Evolutionary conservation across 2,329 filamentous ascomycete species (phyloP).

Genomic region (Dryadomyces quercivorus): DNA sequence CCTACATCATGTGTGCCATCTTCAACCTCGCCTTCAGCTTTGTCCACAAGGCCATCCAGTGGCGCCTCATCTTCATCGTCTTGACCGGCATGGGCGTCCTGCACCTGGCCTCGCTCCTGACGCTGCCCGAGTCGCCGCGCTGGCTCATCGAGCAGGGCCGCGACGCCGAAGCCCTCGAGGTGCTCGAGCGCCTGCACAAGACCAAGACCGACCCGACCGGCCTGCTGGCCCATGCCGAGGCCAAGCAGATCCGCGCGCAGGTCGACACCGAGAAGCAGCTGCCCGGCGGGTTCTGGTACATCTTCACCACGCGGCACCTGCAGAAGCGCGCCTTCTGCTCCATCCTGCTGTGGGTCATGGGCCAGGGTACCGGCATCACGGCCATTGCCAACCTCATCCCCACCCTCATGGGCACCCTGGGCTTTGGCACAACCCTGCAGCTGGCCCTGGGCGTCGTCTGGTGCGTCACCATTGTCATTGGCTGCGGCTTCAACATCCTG

Average conservation of each 20-base stretch:
- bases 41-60: background rate
- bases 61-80: background rate
- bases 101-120: background rate
- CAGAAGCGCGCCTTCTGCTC: constrained; percentile 1
- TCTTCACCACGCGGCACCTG: background rate
- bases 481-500: background rate
- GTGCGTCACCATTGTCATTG: background rate
- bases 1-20: background rate
- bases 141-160: background rate
- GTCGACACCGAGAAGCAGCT: background rate
- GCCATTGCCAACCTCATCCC: background rate
- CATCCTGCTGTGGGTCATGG: constrained; percentile 1
- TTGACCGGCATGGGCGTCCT: background rate
- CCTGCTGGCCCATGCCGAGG: background rate
- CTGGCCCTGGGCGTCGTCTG: background rate
- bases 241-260: background rate
- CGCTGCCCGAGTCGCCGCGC: constrained; percentile 1
- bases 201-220: background rate
- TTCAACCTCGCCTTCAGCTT: background rate
- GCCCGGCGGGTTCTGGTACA: background rate
- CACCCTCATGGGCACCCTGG: background rate
- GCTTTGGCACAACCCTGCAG: constrained; percentile 1
- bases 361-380: background rate
- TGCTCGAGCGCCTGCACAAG: background rate
- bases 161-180: background rate